Percentiles rank a stretch among this genome's conserved stretches.
Conservation (phyloP, 805 yeast species). For the Brettanomyces custersianus region DNA sequence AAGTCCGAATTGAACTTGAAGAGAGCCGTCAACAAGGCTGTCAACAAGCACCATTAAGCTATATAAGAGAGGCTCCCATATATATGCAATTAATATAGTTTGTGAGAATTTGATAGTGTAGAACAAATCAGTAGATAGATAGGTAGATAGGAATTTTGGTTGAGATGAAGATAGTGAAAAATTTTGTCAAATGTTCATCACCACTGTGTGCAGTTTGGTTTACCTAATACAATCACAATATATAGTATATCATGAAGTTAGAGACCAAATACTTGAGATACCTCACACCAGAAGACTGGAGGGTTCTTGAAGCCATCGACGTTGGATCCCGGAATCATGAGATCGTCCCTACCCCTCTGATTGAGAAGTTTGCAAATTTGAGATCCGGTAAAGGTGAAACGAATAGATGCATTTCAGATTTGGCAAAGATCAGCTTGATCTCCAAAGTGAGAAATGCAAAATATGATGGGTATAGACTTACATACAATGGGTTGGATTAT, state of each 20-base stretch:
- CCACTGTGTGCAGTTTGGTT: background rate
- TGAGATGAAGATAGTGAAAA: too few relatives aligned
- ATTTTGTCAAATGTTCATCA: constrained; percentile 1
- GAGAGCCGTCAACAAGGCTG: constrained; percentile 99
- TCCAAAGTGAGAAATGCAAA: constrained; percentile 79
- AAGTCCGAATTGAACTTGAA: constrained; percentile 98
- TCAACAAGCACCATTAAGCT: constrained; percentile 89
- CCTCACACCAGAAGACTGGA: constrained; percentile 81
- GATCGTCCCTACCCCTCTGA: constrained; percentile 82
- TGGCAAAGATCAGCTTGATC: constrained; percentile 78
- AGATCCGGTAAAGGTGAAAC: constrained; percentile 63
- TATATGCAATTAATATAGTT: too few relatives aligned
- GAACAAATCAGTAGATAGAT: background rate
- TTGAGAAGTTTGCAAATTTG: constrained; percentile 71
- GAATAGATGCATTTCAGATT: constrained; percentile 67
- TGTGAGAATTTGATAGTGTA: constrained; percentile 14
- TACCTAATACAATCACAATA: background rate
- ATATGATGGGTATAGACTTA: constrained; percentile 88
- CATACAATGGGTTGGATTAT: constrained; percentile 87
- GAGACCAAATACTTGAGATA: constrained; percentile 93
- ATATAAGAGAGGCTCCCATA: too few relatives aligned
- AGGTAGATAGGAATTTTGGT: background rate
- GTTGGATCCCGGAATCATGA: constrained; percentile 89
- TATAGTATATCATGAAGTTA: constrained; percentile 86
- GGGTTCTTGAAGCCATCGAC: constrained; percentile 82